A percentile compares a stretch with the other conserved stretches of the same genome.
Evolutionary conservation across 495 filamentous ascomycete genomes (phyloP).

Genomic region (Neurospora sp.): DNA sequence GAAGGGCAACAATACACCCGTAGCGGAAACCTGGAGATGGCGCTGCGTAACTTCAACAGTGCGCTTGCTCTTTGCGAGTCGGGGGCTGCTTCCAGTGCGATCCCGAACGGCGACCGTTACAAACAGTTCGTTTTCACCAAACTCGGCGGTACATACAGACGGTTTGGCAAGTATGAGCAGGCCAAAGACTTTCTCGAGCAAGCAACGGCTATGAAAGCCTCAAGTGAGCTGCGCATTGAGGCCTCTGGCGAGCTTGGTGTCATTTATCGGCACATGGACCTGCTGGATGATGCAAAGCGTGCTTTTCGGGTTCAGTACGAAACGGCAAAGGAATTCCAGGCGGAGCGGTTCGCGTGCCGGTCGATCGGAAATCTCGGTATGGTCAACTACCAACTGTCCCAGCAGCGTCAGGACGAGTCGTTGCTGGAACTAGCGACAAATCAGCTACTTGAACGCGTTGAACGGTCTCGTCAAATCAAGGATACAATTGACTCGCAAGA

Average conservation of each 20-base stretch:
- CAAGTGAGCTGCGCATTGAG: constrained; percentile 6
- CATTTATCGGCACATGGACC: constrained; percentile 20
- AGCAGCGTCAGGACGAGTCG: background rate
- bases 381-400: constrained; percentile 22
- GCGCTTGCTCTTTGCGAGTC: constrained; percentile 7
- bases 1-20: background rate
- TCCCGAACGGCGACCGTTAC: background rate
- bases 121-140: constrained; percentile 2
- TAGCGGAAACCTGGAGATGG: background rate
- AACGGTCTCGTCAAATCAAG: background rate
- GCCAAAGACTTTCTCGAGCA: constrained; percentile 6
- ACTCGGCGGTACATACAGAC: constrained; percentile 14
- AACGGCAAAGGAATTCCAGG: constrained; percentile 11
- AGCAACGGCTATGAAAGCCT: background rate
- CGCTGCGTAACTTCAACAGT: constrained; percentile 1
- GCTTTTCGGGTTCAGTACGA: constrained; percentile 16
- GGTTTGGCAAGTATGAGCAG: constrained; percentile 14
- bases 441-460: constrained; percentile 6
- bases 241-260: constrained; percentile 20
- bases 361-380: constrained; percentile 26
- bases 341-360: constrained; percentile 16
- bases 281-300: constrained; percentile 13
- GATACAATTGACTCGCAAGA: background rate
- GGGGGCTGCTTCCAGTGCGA: background rate
- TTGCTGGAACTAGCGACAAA: constrained; percentile 1